phyloP scores from a whole-genome alignment of 2,329 filamentous ascomycete species.

The Ceratocystis lukuohia region DNA sequence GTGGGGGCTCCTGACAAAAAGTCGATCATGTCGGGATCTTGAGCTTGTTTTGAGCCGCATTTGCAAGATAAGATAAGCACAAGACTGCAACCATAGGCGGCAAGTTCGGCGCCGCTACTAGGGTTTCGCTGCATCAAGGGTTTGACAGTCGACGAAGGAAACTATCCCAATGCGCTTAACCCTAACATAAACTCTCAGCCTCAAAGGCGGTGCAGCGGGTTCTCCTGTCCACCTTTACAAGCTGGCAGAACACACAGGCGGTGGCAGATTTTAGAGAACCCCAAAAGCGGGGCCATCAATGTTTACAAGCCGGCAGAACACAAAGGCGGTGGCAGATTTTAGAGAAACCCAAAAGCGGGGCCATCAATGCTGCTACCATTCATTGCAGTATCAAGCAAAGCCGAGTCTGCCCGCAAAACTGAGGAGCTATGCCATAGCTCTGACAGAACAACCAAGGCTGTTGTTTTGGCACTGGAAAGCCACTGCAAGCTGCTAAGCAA shows the following conservation, averaged over 20 bases:
- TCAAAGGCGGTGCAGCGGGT: not conserved
- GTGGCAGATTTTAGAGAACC: not conserved
- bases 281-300: not conserved
- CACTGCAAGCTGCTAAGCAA: not conserved
- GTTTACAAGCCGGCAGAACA: not conserved
- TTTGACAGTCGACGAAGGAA: not conserved
- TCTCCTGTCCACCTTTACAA: not conserved
- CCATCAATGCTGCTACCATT: not conserved
- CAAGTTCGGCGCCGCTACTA: not conserved
- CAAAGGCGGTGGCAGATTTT: not conserved
- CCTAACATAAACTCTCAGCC: not conserved
- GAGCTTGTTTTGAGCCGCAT: constrained; percentile 13
- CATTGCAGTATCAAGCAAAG: not conserved
- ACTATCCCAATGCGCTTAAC: not conserved
- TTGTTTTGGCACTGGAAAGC: not conserved
- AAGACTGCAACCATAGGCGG: not conserved
- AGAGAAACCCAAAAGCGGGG: not conserved
- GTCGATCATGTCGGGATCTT: not conserved
- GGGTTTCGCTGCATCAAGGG: not conserved
- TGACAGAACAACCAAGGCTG: not conserved
- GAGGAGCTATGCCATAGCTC: constrained; percentile 1
- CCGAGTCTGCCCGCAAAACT: not conserved
- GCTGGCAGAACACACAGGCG: not conserved
- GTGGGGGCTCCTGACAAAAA: not conserved
- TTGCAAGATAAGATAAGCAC: not conserved